Evolutionary conservation across 805 yeast species (phyloP).

Genomic region (Lipomyces kockii): DNA sequence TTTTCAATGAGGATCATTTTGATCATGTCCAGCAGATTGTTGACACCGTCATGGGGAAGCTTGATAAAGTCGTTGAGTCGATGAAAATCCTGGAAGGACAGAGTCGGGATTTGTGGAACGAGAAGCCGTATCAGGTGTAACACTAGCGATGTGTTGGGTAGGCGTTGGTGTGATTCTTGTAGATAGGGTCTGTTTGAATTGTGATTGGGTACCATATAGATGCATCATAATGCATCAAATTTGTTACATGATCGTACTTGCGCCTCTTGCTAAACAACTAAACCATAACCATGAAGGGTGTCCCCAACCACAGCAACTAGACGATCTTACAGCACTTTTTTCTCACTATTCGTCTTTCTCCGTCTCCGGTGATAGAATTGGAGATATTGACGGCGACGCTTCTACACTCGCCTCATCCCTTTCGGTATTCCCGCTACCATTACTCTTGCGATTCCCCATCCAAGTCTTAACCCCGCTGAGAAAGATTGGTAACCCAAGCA

Average conservation of each 20-base stretch:
- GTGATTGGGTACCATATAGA: neutral
- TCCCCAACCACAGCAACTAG: neutral
- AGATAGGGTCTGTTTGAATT: neutral
- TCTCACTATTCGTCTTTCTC: neutral
- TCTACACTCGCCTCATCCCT: constrained; percentile 8
- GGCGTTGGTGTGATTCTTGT: neutral
- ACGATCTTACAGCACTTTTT: neutral
- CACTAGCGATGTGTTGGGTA: neutral
- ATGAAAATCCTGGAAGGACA: constrained; percentile 46
- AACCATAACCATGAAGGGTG: neutral
- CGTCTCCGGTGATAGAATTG: constrained; percentile 6
- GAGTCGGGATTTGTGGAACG: constrained; percentile 42
- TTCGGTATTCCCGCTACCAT: constrained; percentile 5
- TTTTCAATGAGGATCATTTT: constrained; percentile 58
- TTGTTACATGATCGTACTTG: neutral
- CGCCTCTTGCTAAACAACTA: neutral
- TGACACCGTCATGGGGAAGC: constrained; percentile 53
- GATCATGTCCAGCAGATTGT: constrained; percentile 57
- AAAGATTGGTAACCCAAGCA: constrained; percentile 28
- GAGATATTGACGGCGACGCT: constrained; percentile 15
- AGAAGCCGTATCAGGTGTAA: constrained; percentile 12
- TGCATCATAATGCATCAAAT: constrained; percentile 1
- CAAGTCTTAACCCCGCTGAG: constrained; percentile 32
- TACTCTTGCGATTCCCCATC: constrained; percentile 24
- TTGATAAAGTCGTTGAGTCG: constrained; percentile 57